Percentiles rank a stretch among this genome's conserved stretches.
phyloP scores from a whole-genome alignment of 768 basidiomycete species.

The Leucocoprinus leucothites region DNA sequence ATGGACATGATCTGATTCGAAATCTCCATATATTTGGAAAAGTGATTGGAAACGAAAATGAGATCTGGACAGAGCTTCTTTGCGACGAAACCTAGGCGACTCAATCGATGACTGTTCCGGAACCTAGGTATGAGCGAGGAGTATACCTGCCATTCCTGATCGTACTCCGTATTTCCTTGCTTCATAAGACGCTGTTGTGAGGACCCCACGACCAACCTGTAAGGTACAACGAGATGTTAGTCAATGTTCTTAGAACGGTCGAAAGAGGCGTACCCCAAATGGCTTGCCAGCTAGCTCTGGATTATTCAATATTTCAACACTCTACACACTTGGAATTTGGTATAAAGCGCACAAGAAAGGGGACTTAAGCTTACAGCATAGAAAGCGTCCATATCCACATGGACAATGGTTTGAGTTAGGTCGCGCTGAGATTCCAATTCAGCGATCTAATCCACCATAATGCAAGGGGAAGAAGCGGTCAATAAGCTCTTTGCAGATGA shows the following conservation, averaged over 20 bases:
- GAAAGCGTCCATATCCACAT: constrained; percentile 97
- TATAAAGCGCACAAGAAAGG: background rate
- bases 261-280: constrained; percentile 54
- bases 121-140: background rate
- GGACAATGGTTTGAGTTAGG: constrained; percentile 80
- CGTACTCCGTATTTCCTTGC: constrained; percentile 88
- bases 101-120: background rate
- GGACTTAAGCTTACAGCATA: constrained; percentile 47
- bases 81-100: constrained; percentile 74
- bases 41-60: constrained; percentile 59
- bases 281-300: constrained; percentile 66
- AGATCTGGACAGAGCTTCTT: constrained; percentile 92
- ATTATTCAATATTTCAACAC: constrained; percentile 68
- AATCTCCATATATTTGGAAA: constrained; percentile 64
- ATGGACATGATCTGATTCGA: constrained; percentile 72
- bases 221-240: constrained; percentile 14
- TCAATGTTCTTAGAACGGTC: constrained; percentile 2
- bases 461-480: background rate
- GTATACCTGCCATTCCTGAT: constrained; percentile 90
- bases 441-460: constrained; percentile 40
- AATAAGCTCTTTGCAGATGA: background rate
- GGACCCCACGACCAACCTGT: constrained; percentile 77
- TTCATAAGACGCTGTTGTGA: constrained; percentile 90
- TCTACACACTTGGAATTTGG: constrained; percentile 28
- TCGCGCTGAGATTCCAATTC: constrained; percentile 78